Evolutionary conservation across 2,329 filamentous ascomycete genomes (phyloP), one percentile per base, ranked within the genome.

Genomic region (Trichoderma aggressivum): DNA sequence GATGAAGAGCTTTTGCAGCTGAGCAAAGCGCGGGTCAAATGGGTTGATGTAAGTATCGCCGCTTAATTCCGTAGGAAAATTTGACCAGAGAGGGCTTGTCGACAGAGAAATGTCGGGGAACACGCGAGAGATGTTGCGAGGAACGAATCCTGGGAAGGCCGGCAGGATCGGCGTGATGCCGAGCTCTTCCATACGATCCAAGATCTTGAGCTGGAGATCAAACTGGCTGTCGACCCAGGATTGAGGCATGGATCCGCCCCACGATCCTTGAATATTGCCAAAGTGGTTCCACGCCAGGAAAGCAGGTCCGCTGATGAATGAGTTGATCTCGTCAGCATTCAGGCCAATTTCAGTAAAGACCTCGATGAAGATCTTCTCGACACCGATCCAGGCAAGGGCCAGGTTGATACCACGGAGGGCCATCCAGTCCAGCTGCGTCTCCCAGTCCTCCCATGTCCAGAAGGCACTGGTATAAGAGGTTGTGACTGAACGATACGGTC

Each of bases 201-300:
- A 74, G 64, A 86, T 86, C 73, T 84, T 81, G 76, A 84, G 83
- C 75, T 86, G 83, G 50, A 87, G 74, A 8, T 78, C 80, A 61
- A 83, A 85, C 73, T 86, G 85, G 30, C 76, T 72, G 26, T 86
- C 80, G 63, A 86, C 82, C 84, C 84, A 87, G 32, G 78, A 75
- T 47, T 77, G 72, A 5, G 85, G 82, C 12, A 86, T 73, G 1
- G 81, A 76, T 7, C 82, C 83, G 30, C 80, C 81, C 85, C 84
- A 86, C 0, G 83, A 84, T 10, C 83, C 82, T 72, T 86, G 84
- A 18, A 86, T 86, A 72, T 87, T 87, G 12, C 85, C 85, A 70
- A 87, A 84, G 24, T 84, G 82, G 72, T 87, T 86, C 85, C 85
- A 87, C 11, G 84, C 80, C 71, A 85, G 83, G 70, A 86, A 86